Evolutionary conservation across 768 basidiomycete species (phyloP), one percentile per base, ranked within the genome.

Genomic region (Zangia roseola): DNA sequence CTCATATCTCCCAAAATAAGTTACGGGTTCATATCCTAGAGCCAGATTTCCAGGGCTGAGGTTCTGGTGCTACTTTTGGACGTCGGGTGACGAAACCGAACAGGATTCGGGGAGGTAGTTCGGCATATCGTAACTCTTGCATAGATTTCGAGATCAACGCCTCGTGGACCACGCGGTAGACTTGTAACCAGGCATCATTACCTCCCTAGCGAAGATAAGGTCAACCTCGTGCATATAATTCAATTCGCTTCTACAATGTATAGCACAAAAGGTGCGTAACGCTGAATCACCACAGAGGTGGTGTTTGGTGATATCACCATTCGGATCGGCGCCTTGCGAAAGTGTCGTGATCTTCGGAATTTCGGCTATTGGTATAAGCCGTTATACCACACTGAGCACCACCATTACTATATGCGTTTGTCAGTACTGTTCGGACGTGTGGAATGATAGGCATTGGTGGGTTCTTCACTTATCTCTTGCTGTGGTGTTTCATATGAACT

Each of bases 1-100:
- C 23, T 45, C 50, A 53, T 40, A 28, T 45, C 48, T 28, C 45
- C 31, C 17, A 19, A 17, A 48, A 40, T 30, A 47, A 19, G 48
- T 31, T 4, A n/a, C 13, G 41, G 23, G 33, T 28, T 14, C 16
- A 33, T 52, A 26, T 39, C 23, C 31, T 26, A 25, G 14, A 26
- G 7, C n/a, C 17, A 16, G 36, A 4, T 35, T 28, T 31, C 3
- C 21, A 43, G 28, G 50, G 49, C 59, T 35, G 57, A 47, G 47
- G 10, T 38, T 23, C 20, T 17, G 38, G 21, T 40, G 8, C 31
- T 5, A 10, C n/a, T 25, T 24, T 25, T 33, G 40, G 43, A 37
- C 40, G 31, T 20, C 45, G 43, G 43, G 23, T 31, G 10, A 31
- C 21, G 17, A 31, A 16, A 31, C 31, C 31, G 31, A 31, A 31